A percentile compares a stretch with the other conserved stretches of the same genome.
Evolutionary conservation across 2,329 filamentous ascomycete genomes (phyloP).

Genomic region (Colletotrichum cuscutae): DNA sequence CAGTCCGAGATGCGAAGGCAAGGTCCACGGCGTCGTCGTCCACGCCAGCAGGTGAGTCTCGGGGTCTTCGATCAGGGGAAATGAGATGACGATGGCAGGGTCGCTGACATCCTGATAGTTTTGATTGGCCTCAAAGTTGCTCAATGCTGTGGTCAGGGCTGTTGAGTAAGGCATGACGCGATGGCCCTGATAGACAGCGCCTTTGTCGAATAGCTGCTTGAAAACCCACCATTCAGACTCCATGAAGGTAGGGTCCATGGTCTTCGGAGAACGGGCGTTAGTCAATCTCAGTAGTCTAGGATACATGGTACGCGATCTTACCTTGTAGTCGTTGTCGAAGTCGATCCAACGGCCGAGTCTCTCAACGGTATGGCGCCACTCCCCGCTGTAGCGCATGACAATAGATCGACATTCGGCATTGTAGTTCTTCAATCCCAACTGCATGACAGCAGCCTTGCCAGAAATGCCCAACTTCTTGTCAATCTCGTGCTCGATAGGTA

Average conservation of each 20-base stretch:
- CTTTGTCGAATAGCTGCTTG: slow-evolving; percentile 91
- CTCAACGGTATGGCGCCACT: slow-evolving; percentile 91
- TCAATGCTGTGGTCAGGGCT: slow-evolving; percentile 59
- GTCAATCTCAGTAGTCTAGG: slow-evolving; percentile 1
- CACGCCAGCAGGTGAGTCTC: slow-evolving; percentile 83
- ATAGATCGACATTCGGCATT: slow-evolving; percentile 92
- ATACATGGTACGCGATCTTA: slow-evolving; percentile 42
- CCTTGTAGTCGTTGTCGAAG: slow-evolving; percentile 98
- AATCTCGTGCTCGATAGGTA: slow-evolving; percentile 97
- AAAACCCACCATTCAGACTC: slow-evolving; percentile 98
- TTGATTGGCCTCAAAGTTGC: slow-evolving; percentile 90
- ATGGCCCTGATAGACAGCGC: slow-evolving; percentile 88
- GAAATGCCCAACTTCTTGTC: slow-evolving; percentile 95
- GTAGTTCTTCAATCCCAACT: slow-evolving; percentile 88
- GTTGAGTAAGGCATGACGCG: slow-evolving; percentile 97
- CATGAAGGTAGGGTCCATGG: slow-evolving; percentile 96
- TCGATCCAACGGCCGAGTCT: slow-evolving; percentile 95
- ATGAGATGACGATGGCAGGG: slow-evolving; percentile 87
- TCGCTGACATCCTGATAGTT: slow-evolving; percentile 96
- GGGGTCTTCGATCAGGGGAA: slow-evolving; percentile 83
- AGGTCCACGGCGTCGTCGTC: slow-evolving; percentile 90
- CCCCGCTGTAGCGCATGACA: slow-evolving; percentile 88
- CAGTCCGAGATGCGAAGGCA: slow-evolving; percentile 83
- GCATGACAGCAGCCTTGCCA: slow-evolving; percentile 85
- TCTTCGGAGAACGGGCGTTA: slow-evolving; percentile 59